Conservation (phyloP, 176 grass and related monocot genomes). For the Oryza glaberrima region DNA sequence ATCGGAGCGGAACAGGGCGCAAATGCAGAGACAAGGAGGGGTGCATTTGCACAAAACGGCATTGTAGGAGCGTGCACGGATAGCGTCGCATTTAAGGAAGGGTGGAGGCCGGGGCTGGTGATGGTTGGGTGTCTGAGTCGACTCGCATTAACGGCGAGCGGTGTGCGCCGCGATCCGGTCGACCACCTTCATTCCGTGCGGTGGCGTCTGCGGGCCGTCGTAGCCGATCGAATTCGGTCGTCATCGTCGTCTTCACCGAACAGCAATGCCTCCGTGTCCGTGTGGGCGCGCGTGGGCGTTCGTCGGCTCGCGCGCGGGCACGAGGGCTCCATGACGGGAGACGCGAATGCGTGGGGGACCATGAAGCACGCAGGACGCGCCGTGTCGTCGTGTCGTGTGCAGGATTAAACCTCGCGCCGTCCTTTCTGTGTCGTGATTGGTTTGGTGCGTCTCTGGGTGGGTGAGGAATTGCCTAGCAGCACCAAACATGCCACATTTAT, state of each 20-base stretch:
- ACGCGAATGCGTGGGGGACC: too few relatives aligned
- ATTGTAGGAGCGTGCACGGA: not conserved
- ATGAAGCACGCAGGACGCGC: not conserved
- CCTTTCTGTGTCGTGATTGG: not conserved
- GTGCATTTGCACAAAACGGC: not conserved
- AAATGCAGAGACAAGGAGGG: not conserved
- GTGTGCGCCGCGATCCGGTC: not conserved
- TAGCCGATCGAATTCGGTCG: not conserved
- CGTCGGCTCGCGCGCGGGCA: not conserved
- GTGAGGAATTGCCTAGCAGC: too few relatives aligned
- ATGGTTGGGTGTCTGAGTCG: constrained; percentile 2
- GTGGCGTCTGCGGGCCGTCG: not conserved
- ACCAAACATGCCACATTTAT: not conserved
- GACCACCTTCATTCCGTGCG: not conserved
- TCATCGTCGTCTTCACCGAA: not conserved
- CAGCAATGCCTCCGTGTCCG: not conserved
- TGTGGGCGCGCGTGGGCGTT: not conserved
- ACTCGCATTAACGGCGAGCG: constrained; percentile 25
- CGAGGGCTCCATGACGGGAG: not conserved
- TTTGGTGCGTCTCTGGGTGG: not conserved
- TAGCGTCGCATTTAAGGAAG: constrained; percentile 3
- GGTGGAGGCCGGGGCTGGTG: accelerated
- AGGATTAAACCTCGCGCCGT: not conserved
- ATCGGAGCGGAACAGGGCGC: too few relatives aligned
- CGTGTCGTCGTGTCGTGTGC: not conserved